A percentile compares a stretch with the other conserved stretches of the same genome.
Conservation (phyloP, 345 rosid genomes). For the Cardamine resedifolia region DNA sequence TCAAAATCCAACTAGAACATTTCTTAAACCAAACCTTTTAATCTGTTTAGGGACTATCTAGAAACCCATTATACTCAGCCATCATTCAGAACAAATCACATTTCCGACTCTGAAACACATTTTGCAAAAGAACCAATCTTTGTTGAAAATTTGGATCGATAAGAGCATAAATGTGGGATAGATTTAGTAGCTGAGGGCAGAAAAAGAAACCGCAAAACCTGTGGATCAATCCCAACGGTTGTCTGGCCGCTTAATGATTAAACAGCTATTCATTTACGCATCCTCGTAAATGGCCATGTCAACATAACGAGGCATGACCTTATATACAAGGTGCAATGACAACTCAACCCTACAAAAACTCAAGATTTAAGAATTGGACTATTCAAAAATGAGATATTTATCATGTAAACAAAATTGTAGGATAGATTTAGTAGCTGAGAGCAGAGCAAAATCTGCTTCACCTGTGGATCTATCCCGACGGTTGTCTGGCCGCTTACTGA, state of each 20-base stretch:
- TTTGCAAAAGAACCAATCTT: not conserved
- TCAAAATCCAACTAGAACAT: too few relatives aligned
- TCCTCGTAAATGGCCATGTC: too few relatives aligned
- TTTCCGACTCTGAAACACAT: not conserved
- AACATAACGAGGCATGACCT: too few relatives aligned
- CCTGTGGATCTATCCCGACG: slow-evolving; percentile 38
- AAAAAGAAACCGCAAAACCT: slow-evolving; percentile 12
- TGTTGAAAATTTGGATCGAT: not conserved
- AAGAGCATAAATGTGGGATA: slow-evolving; percentile 11
- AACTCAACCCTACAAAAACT: too few relatives aligned
- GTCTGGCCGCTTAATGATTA: slow-evolving; percentile 41
- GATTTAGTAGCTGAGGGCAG: slow-evolving; percentile 40
- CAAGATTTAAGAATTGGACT: too few relatives aligned
- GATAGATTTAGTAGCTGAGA: slow-evolving; percentile 37
- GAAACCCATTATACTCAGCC: not conserved
- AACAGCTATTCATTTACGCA: slow-evolving; percentile 29
- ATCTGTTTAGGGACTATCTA: not conserved
- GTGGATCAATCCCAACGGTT: slow-evolving; percentile 39
- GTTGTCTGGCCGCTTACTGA: slow-evolving; percentile 42
- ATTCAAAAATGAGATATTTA: too few relatives aligned
- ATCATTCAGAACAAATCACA: not conserved
- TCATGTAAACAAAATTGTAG: not conserved
- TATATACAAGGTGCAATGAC: too few relatives aligned
- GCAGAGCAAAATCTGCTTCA: not conserved
- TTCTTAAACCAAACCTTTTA: too few relatives aligned